phyloP scores from a whole-genome alignment of 1,284 basidiomycete species.

The Erythrobasidium hasegawianum region DNA sequence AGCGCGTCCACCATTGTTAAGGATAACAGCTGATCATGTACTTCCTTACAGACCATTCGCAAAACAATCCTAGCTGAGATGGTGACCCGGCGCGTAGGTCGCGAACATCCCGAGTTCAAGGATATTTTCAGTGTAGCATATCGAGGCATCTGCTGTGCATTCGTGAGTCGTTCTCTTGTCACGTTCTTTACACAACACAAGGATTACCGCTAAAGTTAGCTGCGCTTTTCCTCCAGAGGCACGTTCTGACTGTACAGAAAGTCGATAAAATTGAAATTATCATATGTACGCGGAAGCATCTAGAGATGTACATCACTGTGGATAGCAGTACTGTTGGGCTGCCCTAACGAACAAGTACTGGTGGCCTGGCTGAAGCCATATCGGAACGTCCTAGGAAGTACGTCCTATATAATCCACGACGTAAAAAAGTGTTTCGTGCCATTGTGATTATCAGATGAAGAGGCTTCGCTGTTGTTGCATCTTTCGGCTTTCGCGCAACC shows the following conservation, averaged over 20 bases:
- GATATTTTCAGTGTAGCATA: slow-evolving; percentile 31
- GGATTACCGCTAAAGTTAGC: neutral
- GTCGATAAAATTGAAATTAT: neutral
- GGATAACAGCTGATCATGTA: too few relatives aligned
- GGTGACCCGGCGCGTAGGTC: neutral
- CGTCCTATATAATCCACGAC: too few relatives aligned
- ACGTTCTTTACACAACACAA: neutral
- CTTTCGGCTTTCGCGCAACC: too few relatives aligned
- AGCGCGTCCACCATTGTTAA: neutral
- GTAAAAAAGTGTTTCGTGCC: too few relatives aligned
- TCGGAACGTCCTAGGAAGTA: too few relatives aligned
- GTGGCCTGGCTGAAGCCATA: too few relatives aligned
- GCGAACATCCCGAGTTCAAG: slow-evolving; percentile 31
- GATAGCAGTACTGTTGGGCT: too few relatives aligned
- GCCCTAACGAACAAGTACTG: too few relatives aligned
- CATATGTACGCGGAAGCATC: neutral
- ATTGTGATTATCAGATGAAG: too few relatives aligned
- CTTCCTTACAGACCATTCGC: slow-evolving; percentile 16
- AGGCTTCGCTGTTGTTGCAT: too few relatives aligned
- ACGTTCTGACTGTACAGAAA: neutral
- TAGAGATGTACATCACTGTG: neutral
- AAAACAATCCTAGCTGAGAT: slow-evolving; percentile 24
- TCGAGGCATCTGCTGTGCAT: slow-evolving; percentile 24
- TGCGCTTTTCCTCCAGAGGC: neutral
- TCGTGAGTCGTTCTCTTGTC: slow-evolving; percentile 6